Conservation (phyloP, 2,329 filamentous ascomycete species). For the Plectosphaerella plurivora region DNA sequence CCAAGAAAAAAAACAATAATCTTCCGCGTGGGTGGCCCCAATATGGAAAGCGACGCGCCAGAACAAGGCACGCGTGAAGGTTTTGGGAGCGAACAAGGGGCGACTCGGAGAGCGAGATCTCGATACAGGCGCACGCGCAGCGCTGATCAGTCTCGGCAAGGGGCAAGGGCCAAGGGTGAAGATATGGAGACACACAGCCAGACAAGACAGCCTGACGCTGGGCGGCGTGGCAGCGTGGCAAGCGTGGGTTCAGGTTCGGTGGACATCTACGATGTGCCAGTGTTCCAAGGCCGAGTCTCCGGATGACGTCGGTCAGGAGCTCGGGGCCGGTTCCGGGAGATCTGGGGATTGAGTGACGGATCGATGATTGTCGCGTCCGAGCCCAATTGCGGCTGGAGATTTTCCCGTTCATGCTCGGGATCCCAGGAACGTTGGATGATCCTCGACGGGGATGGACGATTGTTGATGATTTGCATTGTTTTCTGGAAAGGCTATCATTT, state of each 20-base stretch:
- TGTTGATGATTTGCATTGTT: neutral
- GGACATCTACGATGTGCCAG: neutral
- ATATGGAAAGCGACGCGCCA: slow-evolving; percentile 6
- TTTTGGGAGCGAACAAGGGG: too few relatives aligned
- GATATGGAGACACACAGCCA: neutral
- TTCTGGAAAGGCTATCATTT: neutral
- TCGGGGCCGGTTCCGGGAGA: slow-evolving; percentile 12
- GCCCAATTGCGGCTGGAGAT: neutral
- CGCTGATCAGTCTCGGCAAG: slow-evolving; percentile 1
- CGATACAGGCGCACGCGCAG: neutral
- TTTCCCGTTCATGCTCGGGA: neutral
- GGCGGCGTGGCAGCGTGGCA: neutral
- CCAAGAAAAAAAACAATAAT: slow-evolving; percentile 4
- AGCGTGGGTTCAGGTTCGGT: neutral
- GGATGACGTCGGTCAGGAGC: slow-evolving; percentile 3
- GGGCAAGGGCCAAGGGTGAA: neutral
- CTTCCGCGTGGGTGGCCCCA: slow-evolving; percentile 5
- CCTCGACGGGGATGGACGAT: neutral
- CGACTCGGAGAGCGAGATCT: neutral
- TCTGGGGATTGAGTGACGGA: slow-evolving; percentile 19
- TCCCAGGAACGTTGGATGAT: neutral
- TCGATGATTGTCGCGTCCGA: slow-evolving; percentile 15
- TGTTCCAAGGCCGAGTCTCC: neutral
- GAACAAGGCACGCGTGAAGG: neutral
- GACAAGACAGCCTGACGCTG: too few relatives aligned